Conservation (phyloP, 2,329 filamentous ascomycete species). For the Pseudocercospora pini-densiflorae region DNA sequence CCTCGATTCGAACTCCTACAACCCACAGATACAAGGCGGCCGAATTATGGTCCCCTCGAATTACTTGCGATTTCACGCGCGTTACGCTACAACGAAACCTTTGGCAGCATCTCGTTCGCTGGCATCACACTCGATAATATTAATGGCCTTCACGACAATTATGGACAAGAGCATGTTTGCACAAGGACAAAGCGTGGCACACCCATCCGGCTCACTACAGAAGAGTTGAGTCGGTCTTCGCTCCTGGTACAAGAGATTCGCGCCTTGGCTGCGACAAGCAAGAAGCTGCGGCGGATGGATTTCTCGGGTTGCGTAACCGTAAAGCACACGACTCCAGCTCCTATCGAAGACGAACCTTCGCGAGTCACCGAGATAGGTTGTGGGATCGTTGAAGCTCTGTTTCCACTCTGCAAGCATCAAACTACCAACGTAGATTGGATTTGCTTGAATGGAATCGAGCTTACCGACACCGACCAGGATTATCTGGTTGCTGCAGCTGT, state of each 20-base stretch:
- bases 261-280: conserved; percentile 68
- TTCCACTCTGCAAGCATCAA: conserved; percentile 68
- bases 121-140: conserved; percentile 67
- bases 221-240: conserved; percentile 60
- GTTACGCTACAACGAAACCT: conserved; percentile 72
- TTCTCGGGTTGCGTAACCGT: conserved; percentile 66
- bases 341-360: conserved; percentile 46
- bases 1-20: conserved; percentile 68
- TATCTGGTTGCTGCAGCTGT: conserved; percentile 70
- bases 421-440: conserved; percentile 75
- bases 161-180: conserved; percentile 67
- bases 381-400: conserved; percentile 71
- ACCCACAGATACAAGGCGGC: conserved; percentile 56
- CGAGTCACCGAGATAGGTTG: conserved; percentile 64
- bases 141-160: conserved; percentile 64
- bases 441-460: conserved; percentile 67
- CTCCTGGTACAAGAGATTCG: conserved; percentile 71
- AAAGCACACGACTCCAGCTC: conserved; percentile 51
- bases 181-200: conserved; percentile 61
- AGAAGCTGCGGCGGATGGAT: conserved; percentile 65
- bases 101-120: conserved; percentile 69
- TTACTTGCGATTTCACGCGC: conserved; percentile 72
- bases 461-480: conserved; percentile 73
- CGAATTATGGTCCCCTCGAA: conserved; percentile 64
- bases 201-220: conserved; percentile 57